phyloP scores from a whole-genome alignment of 495 filamentous ascomycete genomes.

The Daldinia vernicosa region DNA sequence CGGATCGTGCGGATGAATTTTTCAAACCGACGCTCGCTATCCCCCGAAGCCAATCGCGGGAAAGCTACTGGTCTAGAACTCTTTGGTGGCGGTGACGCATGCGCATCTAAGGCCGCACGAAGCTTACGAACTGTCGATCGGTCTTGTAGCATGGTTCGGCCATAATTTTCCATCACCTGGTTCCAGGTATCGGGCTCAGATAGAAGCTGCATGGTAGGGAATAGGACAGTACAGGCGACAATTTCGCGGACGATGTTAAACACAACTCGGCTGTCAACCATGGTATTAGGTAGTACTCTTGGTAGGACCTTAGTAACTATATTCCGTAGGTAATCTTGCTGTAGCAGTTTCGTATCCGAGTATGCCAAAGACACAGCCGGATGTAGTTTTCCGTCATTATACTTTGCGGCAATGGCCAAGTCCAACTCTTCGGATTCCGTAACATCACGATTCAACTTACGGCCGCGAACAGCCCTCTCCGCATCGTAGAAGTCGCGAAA shows the following conservation, averaged over 20 bases:
- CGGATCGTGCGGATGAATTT: conserved; percentile 90
- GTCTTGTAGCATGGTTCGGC: conserved; percentile 88
- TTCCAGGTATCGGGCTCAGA: conserved; percentile 98
- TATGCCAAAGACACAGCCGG: conserved; percentile 83
- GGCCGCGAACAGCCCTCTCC: conserved; percentile 85
- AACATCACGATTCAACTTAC: conserved; percentile 83
- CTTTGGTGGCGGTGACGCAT: conserved; percentile 84
- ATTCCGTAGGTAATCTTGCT: conserved; percentile 87
- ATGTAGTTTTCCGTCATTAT: conserved; percentile 87
- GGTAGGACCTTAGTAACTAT: conserved; percentile 76
- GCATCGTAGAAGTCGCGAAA: conserved; percentile 91
- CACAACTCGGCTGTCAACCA: conserved; percentile 82
- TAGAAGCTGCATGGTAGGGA: conserved; percentile 73
- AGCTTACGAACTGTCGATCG: conserved; percentile 94
- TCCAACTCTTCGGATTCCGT: conserved; percentile 97
- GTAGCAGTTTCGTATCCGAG: conserved; percentile 79
- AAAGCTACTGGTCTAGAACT: conserved; percentile 68
- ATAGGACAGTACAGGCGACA: conserved; percentile 78
- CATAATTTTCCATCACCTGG: conserved; percentile 89
- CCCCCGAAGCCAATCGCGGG: conserved; percentile 68
- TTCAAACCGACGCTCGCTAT: conserved; percentile 93
- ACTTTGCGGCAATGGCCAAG: conserved; percentile 92
- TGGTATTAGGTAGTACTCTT: conserved; percentile 73
- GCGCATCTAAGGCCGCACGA: conserved; percentile 91
- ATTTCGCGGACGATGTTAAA: conserved; percentile 84